A percentile compares a stretch with the other conserved stretches of the same genome.
phyloP scores from a whole-genome alignment of 1,284 basidiomycete species.

The Ceratobasidium sp. region DNA sequence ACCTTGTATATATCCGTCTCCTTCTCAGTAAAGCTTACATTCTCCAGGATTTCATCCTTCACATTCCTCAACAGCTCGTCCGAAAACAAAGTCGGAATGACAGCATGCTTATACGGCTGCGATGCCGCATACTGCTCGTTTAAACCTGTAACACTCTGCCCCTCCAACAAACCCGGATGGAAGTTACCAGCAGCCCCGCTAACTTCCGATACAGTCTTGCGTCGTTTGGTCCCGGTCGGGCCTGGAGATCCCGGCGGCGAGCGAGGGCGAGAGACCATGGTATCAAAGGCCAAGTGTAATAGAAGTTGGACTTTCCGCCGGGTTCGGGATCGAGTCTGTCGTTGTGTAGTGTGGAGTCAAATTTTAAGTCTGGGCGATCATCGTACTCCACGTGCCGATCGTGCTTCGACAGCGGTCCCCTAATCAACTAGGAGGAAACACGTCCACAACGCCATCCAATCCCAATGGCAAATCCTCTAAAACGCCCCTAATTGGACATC shows the following conservation, averaged over 20 bases:
- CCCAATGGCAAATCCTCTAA: not conserved
- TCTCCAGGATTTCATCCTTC: constrained; percentile 82
- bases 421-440: no score
- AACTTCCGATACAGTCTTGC: constrained; percentile 8
- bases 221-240: constrained; percentile 22
- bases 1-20: constrained; percentile 99
- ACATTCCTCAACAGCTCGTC: constrained; percentile 82
- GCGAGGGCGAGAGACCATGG: constrained; percentile 33
- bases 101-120: constrained; percentile 84
- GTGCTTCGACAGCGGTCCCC: not conserved
- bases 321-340: not conserved
- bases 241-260: constrained; percentile 8
- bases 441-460: no score
- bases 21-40: constrained; percentile 94
- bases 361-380: constrained; percentile 31
- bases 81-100: constrained; percentile 85
- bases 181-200: constrained; percentile 54
- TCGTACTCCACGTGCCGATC: constrained; percentile 35
- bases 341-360: constrained; percentile 17
- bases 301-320: no score
- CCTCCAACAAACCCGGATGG: constrained; percentile 66
- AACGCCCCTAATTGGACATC: not conserved
- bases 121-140: constrained; percentile 67
- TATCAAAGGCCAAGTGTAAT: not conserved
- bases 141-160: constrained; percentile 65